Conservation (phyloP, 2,329 filamentous ascomycete genomes). For the Seiridium cupressi region DNA sequence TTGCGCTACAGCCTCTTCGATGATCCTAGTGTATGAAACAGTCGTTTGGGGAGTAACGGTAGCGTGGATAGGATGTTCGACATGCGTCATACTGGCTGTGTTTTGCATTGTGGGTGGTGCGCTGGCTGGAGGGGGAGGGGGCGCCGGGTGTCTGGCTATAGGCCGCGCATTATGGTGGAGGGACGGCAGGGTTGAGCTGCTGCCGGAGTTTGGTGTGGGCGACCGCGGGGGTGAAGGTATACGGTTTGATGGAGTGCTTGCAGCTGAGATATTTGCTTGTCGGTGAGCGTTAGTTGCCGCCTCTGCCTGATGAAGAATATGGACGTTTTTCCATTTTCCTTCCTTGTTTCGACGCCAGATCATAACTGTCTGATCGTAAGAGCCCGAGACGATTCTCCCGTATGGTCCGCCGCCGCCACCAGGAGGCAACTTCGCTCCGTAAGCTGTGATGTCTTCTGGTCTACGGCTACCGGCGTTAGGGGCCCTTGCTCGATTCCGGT, state of each 20-base stretch:
- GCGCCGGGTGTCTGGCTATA: constrained; percentile 11
- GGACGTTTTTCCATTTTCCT: constrained; percentile 78
- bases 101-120: constrained; percentile 23
- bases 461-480: constrained; percentile 71
- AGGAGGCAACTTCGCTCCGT: constrained; percentile 84
- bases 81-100: constrained; percentile 22
- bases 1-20: constrained; percentile 51
- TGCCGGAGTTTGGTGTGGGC: background rate
- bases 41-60: constrained; percentile 32
- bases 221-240: background rate
- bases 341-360: constrained; percentile 88
- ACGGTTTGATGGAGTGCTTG: background rate
- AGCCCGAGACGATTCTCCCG: constrained; percentile 93
- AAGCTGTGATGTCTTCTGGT: constrained; percentile 73
- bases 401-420: constrained; percentile 87
- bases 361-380: constrained; percentile 93
- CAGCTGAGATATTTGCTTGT: constrained; percentile 12
- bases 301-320: constrained; percentile 73
- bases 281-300: constrained; percentile 52
- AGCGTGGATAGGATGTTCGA: constrained; percentile 29
- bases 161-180: constrained; percentile 11
- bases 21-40: constrained; percentile 46
- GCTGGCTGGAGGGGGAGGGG: constrained; percentile 19
- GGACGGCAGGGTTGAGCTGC: constrained; percentile 56
- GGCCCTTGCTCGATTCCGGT: constrained; percentile 32